Evolutionary conservation across 495 filamentous ascomycete genomes (phyloP), one percentile per base, ranked within the genome.

Genomic region (Immersiella caudata): DNA sequence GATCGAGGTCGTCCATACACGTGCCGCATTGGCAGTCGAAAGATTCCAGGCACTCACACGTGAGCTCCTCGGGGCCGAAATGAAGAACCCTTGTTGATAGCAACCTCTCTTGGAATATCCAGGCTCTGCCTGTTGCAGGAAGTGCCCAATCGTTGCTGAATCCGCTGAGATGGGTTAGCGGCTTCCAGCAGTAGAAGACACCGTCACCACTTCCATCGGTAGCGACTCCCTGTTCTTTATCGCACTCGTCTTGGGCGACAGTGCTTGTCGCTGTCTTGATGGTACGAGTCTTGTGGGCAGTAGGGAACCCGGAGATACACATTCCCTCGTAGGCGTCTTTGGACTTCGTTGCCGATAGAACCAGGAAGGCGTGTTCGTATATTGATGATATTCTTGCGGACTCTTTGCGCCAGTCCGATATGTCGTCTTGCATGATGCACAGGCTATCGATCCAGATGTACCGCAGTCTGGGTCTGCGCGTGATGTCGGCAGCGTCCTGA

Each of bases 341-440:
- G 2, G 40, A 12, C 16, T 46, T 46, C 5, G 40, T 46, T 5
- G 40, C 40, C 11, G 40, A 46, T 12, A 46, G 40, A 18, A 46
- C 40, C 11, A 46, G 40, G 16, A 46, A 46, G 11, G 40, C 40
- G 14, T 46, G 40, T 12, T 46, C 40, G 40, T 14, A 46, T 46
- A 46, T 46, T 12, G 40, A 46, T 12, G 40, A 4, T 12, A 46
- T 46, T 14, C 40, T 12, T 2, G 40, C 40, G 5, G 40, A 46
- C 16, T 46, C 40, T 46, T 18, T 46, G 40, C 40, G 40, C 56
- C 26, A 2, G 18, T 59, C 35, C 4, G 21, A 33, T 5, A 6
- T 14, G 22, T 25, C 59, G 7, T 50, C 73, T 58, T 80, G 75
- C 14, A 76, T 33, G 26, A 80, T 78, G 69, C 78, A 80, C 6